phyloP scores from a whole-genome alignment of 2,329 filamentous ascomycete species.

The Aspergillus ustus region DNA sequence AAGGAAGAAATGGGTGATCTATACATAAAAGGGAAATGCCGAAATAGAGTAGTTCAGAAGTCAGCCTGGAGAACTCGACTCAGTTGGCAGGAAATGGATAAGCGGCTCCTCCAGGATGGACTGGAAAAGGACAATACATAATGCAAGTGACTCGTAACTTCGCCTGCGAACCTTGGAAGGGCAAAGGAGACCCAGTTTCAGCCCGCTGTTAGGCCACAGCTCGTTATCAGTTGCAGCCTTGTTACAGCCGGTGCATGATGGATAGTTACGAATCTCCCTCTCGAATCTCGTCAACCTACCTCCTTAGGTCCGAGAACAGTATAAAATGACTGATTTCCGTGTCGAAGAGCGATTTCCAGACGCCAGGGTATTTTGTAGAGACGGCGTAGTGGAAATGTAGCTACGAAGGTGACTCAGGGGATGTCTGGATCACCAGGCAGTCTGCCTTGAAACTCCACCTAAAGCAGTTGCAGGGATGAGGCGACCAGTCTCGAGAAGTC shows the following conservation, averaged over 20 bases:
- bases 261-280: too few relatives aligned
- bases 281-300: too few relatives aligned
- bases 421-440: not conserved
- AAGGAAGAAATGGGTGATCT: too few relatives aligned
- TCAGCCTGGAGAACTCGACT: too few relatives aligned
- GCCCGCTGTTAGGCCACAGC: slow-evolving; percentile 15
- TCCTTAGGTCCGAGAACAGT: not conserved
- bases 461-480: slow-evolving; percentile 25
- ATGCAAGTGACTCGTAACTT: not conserved
- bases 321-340: not conserved
- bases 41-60: too few relatives aligned
- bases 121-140: not conserved
- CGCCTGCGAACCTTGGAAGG: not conserved
- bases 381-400: not conserved
- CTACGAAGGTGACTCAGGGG: not conserved
- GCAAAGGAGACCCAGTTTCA: not conserved
- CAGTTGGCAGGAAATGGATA: too few relatives aligned
- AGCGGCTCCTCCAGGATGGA: not conserved
- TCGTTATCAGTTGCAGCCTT: slow-evolving; percentile 11
- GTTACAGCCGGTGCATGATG: slow-evolving; percentile 14
- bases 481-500: slow-evolving; percentile 28
- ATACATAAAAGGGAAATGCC: too few relatives aligned
- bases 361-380: not conserved
- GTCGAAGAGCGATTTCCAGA: not conserved
- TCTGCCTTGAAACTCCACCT: slow-evolving; percentile 13